phyloP scores from a whole-genome alignment of 73 alveolate species.

The Uronychia setigera region DNA sequence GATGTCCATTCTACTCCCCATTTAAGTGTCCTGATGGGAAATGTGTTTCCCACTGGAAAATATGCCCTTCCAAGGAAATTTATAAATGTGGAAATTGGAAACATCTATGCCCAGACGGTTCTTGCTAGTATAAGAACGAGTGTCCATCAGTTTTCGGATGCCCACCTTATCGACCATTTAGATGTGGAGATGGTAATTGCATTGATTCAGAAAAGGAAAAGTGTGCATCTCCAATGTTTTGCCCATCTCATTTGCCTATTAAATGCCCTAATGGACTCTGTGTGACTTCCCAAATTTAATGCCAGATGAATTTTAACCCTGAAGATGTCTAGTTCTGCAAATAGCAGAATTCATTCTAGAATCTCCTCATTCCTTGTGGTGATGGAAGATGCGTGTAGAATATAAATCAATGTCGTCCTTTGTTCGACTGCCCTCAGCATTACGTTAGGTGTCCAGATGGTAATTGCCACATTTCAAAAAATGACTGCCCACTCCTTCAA shows the following conservation, averaged over 20 bases:
- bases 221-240: constrained; percentile 42
- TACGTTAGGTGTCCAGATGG: constrained; percentile 77
- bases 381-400: constrained; percentile 72
- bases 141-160: constrained; percentile 70
- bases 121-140: constrained; percentile 47
- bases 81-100: background rate
- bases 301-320: background rate
- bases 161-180: constrained; percentile 54
- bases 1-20: constrained; percentile 55
- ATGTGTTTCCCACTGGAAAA: constrained; percentile 50
- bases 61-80: constrained; percentile 16
- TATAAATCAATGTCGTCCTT: constrained; percentile 74
- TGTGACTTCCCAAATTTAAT: constrained; percentile 8
- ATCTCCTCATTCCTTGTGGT: constrained; percentile 70
- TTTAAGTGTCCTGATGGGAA: constrained; percentile 61
- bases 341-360: background rate
- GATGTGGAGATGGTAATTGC: constrained; percentile 75
- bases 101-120: constrained; percentile 64
- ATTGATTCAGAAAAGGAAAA: constrained; percentile 43
- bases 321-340: background rate
- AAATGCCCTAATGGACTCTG: constrained; percentile 77
- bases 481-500: constrained; percentile 62
- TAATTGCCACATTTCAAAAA: constrained; percentile 47
- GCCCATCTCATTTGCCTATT: constrained; percentile 51
- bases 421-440: constrained; percentile 44